These are phyloP conservation scores for Botryobasidium botryosum DNA, from an alignment of 768 basidiomycete species.

Conservation along the genomic window DNA sequence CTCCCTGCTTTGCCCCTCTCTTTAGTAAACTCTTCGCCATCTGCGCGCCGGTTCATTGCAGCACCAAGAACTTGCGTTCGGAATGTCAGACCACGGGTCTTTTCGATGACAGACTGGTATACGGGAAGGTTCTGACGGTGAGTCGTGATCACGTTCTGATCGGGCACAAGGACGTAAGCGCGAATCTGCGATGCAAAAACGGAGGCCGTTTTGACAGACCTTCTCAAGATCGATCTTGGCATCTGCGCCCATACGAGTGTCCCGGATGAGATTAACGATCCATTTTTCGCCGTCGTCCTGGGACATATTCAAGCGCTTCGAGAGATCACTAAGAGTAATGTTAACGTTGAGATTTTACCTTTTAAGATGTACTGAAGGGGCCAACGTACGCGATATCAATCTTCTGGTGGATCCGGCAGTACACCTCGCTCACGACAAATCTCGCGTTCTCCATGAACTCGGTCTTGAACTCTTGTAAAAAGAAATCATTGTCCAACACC, in stretches of 20 bases:
- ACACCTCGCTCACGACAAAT: conserved; percentile 91
- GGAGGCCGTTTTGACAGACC: conserved; percentile 25
- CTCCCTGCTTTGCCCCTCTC: no score
- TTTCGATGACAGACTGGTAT: conserved; percentile 90
- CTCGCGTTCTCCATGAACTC: conserved; percentile 95
- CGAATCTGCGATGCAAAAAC: background rate
- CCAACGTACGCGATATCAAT: conserved; percentile 63
- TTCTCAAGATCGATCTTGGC: conserved; percentile 97
- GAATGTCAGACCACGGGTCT: conserved; percentile 80
- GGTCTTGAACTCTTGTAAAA: conserved; percentile 75
- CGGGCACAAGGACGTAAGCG: conserved; percentile 4
- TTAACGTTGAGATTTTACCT: background rate
- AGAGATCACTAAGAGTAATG: conserved; percentile 48
- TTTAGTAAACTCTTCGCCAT: no score
- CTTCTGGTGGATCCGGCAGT: conserved; percentile 90
- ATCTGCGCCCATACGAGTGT: conserved; percentile 90
- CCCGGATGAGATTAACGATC: conserved; percentile 98
- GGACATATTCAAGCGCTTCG: conserved; percentile 83
- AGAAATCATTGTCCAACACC: conserved; percentile 85
- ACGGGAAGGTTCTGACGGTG: conserved; percentile 76
- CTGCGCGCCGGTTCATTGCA: conserved; percentile 32
- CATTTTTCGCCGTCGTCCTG: conserved; percentile 95
- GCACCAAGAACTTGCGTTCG: conserved; percentile 81
- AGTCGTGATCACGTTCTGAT: conserved; percentile 90
- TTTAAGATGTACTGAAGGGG: background rate